Conservation (phyloP, 768 basidiomycete genomes). For the Clavaria fumosa region DNA sequence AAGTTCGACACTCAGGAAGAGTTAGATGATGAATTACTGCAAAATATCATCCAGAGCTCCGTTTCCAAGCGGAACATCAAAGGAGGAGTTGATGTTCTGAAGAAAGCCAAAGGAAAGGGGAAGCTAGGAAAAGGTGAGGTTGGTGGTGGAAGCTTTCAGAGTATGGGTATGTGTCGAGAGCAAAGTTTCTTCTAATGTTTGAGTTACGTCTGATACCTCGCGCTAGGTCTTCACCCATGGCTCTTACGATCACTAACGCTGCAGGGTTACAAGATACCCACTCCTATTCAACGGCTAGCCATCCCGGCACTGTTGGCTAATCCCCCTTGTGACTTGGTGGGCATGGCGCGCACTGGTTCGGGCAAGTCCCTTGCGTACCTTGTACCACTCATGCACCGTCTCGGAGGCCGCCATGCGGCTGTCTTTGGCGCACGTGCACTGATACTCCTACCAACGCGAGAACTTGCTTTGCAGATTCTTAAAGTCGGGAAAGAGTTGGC, state of each 20-base stretch:
- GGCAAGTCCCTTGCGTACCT: conserved; percentile 96
- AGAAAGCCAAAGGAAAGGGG: conserved; percentile 58
- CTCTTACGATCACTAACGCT: conserved; percentile 73
- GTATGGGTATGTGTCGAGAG: conserved; percentile 78
- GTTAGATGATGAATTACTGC: conserved; percentile 44
- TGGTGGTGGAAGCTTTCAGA: conserved; percentile 91
- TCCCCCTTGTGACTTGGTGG: conserved; percentile 86
- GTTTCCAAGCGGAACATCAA: conserved; percentile 62
- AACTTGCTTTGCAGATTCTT: conserved; percentile 85
- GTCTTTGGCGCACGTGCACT: conserved; percentile 76
- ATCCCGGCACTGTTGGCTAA: conserved; percentile 73
- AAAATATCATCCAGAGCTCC: conserved; percentile 49
- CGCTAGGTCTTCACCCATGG: conserved; percentile 63
- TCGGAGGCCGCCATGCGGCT: conserved; percentile 66
- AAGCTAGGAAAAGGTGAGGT: conserved; percentile 62
- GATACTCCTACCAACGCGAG: conserved; percentile 83
- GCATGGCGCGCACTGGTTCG: conserved; percentile 96
- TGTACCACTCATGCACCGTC: conserved; percentile 77
- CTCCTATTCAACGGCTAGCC: conserved; percentile 85
- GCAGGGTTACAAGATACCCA: conserved; percentile 90
- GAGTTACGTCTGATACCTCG: conserved; percentile 6
- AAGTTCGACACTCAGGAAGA: conserved; percentile 19
- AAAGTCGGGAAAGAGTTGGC: conserved; percentile 93
- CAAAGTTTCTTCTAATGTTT: conserved; percentile 1
- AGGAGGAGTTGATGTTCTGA: conserved; percentile 59